Evolutionary conservation across 345 rosid species (phyloP).

Genomic region (Syzygium grande): DNA sequence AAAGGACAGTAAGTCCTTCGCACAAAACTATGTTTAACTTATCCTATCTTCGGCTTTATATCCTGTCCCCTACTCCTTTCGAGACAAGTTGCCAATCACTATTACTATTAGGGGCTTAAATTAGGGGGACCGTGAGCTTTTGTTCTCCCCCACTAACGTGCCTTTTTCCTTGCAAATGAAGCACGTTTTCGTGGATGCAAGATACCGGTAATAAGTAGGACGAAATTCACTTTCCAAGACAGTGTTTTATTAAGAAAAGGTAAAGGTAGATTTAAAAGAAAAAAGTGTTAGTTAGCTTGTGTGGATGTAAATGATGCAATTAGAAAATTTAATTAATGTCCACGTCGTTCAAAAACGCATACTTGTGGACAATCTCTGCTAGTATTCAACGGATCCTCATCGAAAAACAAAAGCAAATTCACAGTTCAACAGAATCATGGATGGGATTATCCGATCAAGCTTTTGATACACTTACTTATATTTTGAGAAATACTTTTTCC

Average conservation of each 20-base stretch:
- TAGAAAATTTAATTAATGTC: neutral
- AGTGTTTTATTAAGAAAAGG: neutral
- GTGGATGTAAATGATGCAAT: neutral
- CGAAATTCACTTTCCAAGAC: neutral
- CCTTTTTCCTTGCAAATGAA: neutral
- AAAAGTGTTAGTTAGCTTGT: neutral
- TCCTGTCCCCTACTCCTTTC: neutral
- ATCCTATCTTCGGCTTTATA: conserved; percentile 1
- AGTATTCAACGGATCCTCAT: neutral
- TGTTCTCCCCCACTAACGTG: neutral
- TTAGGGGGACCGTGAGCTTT: neutral
- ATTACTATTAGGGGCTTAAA: neutral
- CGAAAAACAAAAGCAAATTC: neutral
- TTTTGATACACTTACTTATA: rapidly evolving
- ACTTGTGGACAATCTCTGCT: neutral
- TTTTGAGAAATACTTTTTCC: neutral
- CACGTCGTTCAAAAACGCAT: neutral
- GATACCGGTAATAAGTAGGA: neutral
- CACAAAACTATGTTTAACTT: neutral
- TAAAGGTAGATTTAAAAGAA: neutral
- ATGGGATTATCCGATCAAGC: rapidly evolving
- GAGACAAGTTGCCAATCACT: neutral
- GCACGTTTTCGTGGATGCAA: neutral
- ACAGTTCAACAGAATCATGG: neutral
- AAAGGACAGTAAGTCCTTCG: neutral